Evolutionary conservation across 164 flowering plant species (phyloP), one percentile per base, ranked within the genome.

Genomic region (Amborella trichopoda): DNA sequence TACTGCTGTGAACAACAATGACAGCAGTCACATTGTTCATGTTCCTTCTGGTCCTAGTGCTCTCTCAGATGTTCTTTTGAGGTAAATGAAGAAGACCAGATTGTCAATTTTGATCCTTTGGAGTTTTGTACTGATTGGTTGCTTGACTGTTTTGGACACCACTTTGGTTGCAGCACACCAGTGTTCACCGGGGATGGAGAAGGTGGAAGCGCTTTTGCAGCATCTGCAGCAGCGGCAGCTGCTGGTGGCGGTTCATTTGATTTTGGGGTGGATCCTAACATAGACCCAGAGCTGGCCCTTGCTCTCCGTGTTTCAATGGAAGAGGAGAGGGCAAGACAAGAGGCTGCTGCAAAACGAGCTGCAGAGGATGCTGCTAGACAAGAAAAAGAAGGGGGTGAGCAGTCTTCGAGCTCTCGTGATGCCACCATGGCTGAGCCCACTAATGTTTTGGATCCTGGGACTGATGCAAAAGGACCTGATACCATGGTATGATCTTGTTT

Each of bases 241-340:
- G 87, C 83, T 16, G 84, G 80, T 61, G 90, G 80, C 60, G 55
- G 80, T 67, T 87, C 83, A 10, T 84, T 65, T 71, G 96, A 87
- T 56, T 88, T 87, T 73, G 99, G 93, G 40, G 96, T 93, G 26
- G 96, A 93, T 73, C 99, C 99, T 26, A 93, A 88, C 57, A 28
- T 93, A 34, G 99, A 93, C 67, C 96, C 99, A 49, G 95, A 93
- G 68, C 74, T 93, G 56, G 99, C 96, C 18, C 95, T 88, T 64
- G 96, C 96, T 18, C 94, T 93, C 44, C 68, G 99, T 50, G 91
- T 88, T 55, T 93, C 99, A 23, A 78, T 93, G 95, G 99, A 88
- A 68, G 99, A 93, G 67, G 99, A 84, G 68, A 80, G 99, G 59
- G 99, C 95, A 44, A 82, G 99, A 61, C 99, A 84, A 63, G 99